A percentile compares a stretch with the other conserved stretches of the same genome.
These are phyloP conservation scores for Entoloma clypeatum DNA, from an alignment of 1,284 basidiomycete genomes.

Conservation along the genomic window DNA sequence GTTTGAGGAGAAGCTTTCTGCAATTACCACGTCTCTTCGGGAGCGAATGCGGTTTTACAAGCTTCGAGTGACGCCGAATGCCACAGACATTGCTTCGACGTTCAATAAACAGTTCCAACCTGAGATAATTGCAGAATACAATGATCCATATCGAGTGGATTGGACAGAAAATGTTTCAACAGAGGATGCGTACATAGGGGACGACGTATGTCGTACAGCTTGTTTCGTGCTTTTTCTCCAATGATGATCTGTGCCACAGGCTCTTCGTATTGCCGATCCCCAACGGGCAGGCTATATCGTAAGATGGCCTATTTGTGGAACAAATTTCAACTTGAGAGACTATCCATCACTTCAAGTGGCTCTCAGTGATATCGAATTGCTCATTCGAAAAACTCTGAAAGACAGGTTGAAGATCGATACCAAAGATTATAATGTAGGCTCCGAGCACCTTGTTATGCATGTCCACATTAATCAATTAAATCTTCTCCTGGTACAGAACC, in stretches of 20 bases:
- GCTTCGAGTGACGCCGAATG: slow-evolving; percentile 74
- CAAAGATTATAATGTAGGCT: slow-evolving; percentile 58
- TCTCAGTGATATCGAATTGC: slow-evolving; percentile 73
- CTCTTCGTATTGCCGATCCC: slow-evolving; percentile 69
- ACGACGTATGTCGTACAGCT: slow-evolving; percentile 47
- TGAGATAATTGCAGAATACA: slow-evolving; percentile 77
- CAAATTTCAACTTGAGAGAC: slow-evolving; percentile 76
- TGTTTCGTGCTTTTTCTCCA: neutral
- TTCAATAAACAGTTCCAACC: slow-evolving; percentile 77
- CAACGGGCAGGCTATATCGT: slow-evolving; percentile 62
- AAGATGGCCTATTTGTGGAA: slow-evolving; percentile 75
- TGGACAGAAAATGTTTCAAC: slow-evolving; percentile 62
- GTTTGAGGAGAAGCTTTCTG: slow-evolving; percentile 72
- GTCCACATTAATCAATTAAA: too few relatives aligned
- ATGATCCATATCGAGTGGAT: slow-evolving; percentile 76
- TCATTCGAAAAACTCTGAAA: slow-evolving; percentile 59
- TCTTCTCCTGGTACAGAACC: slow-evolving; percentile 50
- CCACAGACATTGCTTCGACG: slow-evolving; percentile 64
- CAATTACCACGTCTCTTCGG: slow-evolving; percentile 71
- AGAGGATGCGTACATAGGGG: slow-evolving; percentile 60
- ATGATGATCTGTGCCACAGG: slow-evolving; percentile 39
- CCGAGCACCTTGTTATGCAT: neutral
- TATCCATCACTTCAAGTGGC: slow-evolving; percentile 70
- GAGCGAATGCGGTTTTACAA: slow-evolving; percentile 89
- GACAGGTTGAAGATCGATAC: slow-evolving; percentile 60